Base-by-base conservation (phyloP, 2,329 filamentous ascomycete genomes). In the Arthrobotrys iridis region DNA sequence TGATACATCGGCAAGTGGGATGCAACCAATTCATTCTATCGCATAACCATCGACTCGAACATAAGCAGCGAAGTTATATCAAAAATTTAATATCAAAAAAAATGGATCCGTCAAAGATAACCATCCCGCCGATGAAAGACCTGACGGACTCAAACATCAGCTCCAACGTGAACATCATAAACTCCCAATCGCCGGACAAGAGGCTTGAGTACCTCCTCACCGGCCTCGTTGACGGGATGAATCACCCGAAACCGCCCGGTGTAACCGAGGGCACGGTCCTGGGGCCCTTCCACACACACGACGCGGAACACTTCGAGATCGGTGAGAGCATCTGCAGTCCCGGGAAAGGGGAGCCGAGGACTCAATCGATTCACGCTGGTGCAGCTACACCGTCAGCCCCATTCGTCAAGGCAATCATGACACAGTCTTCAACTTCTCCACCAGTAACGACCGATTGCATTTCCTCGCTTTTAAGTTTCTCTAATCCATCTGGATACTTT, bases 251-350 rank as follows among this genome's bases (percentile, higher is more conserved):
- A 81, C 91, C 90, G 0, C 80, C 87, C 0, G 81, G 84, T 46
- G 86, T 85, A 26, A 94, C 91, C 30, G 91, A 94, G 82, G 91
- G 91, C 71, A 92, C 91, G 0, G 90, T 94, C 8, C 87, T 94
- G 0, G 92, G 92, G 0, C 92, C 92, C 40, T 94, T 93, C 84
- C 91, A 94, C 84, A 93, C 90, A 0, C 90, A 93, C 82, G 90
- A 93, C 79, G 91, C 91, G 5, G 85, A 88, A 5, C 78, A 82
- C 5, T 82, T 87, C 22, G 77, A 82, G 6, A 84, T 87, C 59
- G 91, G 91, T 18, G 83, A 84, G n/a, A 80, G 81, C 68, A 91
- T 94, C 83, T 88, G 89, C 1, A 87, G 88, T 63, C 91, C 93
- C 79, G 86, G 88, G 0, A 83, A 87, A 33, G 92, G 92, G 59